phyloP scores from a whole-genome alignment of 352 stramenopile genomes.

The Aphanomyces invadans region DNA sequence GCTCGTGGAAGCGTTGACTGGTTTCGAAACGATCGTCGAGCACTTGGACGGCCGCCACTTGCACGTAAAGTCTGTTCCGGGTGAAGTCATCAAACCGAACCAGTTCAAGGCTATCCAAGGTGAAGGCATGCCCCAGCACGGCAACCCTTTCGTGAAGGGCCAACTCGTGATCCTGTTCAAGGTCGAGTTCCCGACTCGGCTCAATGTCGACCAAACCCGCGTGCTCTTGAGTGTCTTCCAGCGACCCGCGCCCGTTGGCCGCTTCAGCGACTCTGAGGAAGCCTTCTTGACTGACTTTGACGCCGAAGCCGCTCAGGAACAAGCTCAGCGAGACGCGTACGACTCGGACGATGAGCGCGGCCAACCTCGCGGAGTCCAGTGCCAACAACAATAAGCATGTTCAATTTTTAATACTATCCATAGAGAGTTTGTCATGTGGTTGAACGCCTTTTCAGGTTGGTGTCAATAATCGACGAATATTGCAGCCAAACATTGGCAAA shows the following conservation, averaged over 20 bases:
- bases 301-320: conserved; percentile 80
- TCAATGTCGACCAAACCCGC: conserved; percentile 76
- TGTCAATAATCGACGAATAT: no score
- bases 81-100: conserved; percentile 90
- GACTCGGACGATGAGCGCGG: conserved; percentile 92
- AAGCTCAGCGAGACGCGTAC: conserved; percentile 65
- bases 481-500: no score
- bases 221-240: conserved; percentile 55
- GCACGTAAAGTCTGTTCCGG: conserved; percentile 88
- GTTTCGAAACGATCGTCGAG: conserved; percentile 87
- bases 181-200: conserved; percentile 91
- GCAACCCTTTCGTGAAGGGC: conserved; percentile 96
- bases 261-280: conserved; percentile 54
- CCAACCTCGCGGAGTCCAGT: conserved; percentile 72
- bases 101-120: conserved; percentile 91
- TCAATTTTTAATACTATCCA: conserved; percentile 1
- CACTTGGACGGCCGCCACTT: conserved; percentile 88
- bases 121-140: conserved; percentile 97
- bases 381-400: conserved; percentile 78
- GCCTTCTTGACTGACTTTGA: conserved; percentile 91
- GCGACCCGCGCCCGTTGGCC: conserved; percentile 39
- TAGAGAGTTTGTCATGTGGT: not conserved
- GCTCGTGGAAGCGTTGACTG: conserved; percentile 90
- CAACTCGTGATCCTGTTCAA: conserved; percentile 97
- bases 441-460: no score